These are phyloP conservation scores for Backusella macrospora DNA, from an alignment of 192 early-diverging fungal species.

Conservation along the genomic window DNA sequence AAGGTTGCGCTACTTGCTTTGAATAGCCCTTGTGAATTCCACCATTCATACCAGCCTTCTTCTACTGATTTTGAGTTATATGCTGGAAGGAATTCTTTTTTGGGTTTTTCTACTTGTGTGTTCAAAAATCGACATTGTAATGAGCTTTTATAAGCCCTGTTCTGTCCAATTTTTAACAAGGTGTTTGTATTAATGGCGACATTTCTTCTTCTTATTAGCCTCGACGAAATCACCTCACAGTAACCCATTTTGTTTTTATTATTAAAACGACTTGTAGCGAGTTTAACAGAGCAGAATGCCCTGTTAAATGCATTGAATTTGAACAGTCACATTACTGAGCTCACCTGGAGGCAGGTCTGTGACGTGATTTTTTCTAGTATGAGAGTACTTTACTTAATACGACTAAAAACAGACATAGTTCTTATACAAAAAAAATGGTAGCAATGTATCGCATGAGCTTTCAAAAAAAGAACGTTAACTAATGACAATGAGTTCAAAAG, in stretches of 20 bases:
- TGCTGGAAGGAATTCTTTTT: slow-evolving; percentile 2
- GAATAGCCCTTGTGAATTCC: slow-evolving; percentile 77
- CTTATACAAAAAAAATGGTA: too few relatives aligned
- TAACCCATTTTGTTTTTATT: slow-evolving; percentile 7
- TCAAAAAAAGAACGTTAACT: too few relatives aligned
- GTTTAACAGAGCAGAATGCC: neutral
- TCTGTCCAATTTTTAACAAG: neutral
- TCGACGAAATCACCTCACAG: neutral
- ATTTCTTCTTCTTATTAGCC: neutral
- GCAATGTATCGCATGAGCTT: too few relatives aligned
- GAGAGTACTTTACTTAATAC: too few relatives aligned
- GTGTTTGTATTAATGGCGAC: neutral
- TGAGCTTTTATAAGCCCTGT: neutral
- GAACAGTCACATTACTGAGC: neutral
- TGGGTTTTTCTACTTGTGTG: slow-evolving; percentile 20
- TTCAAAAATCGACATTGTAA: neutral
- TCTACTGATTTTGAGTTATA: slow-evolving; percentile 62
- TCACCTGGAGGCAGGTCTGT: too few relatives aligned
- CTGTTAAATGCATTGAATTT: neutral
- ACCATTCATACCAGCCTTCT: slow-evolving; percentile 95
- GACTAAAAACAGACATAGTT: too few relatives aligned
- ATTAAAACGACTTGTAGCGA: neutral
- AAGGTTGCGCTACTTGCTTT: slow-evolving; percentile 33
- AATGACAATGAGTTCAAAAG: too few relatives aligned
- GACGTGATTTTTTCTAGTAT: too few relatives aligned